Evolutionary conservation across 164 flowering plant species (phyloP).

Genomic region (Liquidambar formosana): DNA sequence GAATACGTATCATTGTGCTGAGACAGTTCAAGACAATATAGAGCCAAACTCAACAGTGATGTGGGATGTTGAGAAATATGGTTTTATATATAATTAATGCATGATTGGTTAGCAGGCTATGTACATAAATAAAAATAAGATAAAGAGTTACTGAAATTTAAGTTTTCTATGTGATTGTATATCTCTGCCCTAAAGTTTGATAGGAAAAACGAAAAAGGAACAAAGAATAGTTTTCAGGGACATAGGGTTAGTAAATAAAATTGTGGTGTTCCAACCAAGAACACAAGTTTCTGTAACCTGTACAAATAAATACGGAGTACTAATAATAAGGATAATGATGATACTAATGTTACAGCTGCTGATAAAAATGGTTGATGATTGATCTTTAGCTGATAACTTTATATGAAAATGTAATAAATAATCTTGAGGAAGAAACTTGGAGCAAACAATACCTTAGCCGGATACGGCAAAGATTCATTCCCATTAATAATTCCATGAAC

Average conservation of each 20-base stretch:
- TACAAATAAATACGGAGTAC: too few species aligned
- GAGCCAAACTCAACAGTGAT: background rate
- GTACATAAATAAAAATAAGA: background rate
- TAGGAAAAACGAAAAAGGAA: too few species aligned
- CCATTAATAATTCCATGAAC: slow-evolving; percentile 73
- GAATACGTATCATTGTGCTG: slow-evolving; percentile 95
- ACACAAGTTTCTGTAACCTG: too few species aligned
- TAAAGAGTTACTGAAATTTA: too few species aligned
- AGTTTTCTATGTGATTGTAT: too few species aligned
- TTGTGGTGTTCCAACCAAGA: background rate
- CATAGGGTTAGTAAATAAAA: background rate
- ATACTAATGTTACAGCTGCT: background rate
- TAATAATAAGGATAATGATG: background rate
- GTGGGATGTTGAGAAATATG: background rate
- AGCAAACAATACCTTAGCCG: slow-evolving; percentile 56
- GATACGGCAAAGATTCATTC: slow-evolving; percentile 82
- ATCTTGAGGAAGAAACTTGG: background rate
- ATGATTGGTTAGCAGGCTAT: background rate
- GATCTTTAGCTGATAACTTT: background rate
- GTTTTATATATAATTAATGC: background rate
- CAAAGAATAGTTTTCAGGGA: background rate
- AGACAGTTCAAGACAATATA: slow-evolving; percentile 14
- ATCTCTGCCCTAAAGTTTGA: too few species aligned
- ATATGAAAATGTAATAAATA: background rate
- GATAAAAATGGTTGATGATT: background rate